A percentile compares a stretch with the other conserved stretches of the same genome.
Conservation (phyloP, 2,329 filamentous ascomycete genomes). For the Sordariomycetes sp. region DNA sequence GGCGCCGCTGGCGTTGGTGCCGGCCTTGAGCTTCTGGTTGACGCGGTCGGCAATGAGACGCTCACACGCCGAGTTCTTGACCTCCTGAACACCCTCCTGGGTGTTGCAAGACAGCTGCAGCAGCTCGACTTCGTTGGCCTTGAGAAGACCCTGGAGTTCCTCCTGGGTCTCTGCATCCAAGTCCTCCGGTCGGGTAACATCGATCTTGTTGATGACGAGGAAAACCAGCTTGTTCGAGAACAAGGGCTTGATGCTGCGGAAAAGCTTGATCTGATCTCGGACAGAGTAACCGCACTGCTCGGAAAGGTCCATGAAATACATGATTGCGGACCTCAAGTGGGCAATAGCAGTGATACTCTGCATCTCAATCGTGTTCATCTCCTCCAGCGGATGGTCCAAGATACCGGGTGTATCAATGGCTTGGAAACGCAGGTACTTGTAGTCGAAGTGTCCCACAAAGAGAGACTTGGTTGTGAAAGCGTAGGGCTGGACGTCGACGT, state of each 20-base stretch:
- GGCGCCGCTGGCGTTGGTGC: slow-evolving; percentile 65
- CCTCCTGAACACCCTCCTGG: slow-evolving; percentile 83
- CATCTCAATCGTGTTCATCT: slow-evolving; percentile 99
- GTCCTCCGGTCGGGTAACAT: slow-evolving; percentile 80
- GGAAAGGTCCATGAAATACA: slow-evolving; percentile 97
- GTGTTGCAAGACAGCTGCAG: slow-evolving; percentile 93
- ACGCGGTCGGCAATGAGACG: slow-evolving; percentile 87
- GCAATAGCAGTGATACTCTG: slow-evolving; percentile 95
- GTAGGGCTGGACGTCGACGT: slow-evolving; percentile 95
- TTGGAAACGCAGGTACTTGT: slow-evolving; percentile 57
- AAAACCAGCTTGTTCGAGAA: slow-evolving; percentile 98
- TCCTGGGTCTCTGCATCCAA: slow-evolving; percentile 70
- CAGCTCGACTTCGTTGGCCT: slow-evolving; percentile 83
- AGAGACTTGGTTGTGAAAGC: slow-evolving; percentile 97
- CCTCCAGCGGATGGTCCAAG: slow-evolving; percentile 90
- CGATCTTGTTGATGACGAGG: slow-evolving; percentile 97
- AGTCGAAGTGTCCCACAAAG: slow-evolving; percentile 96
- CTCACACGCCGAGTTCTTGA: slow-evolving; percentile 93
- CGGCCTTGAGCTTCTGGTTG: slow-evolving; percentile 91
- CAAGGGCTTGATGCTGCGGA: slow-evolving; percentile 91
- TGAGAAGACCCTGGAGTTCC: slow-evolving; percentile 70
- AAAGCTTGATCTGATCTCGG: slow-evolving; percentile 84
- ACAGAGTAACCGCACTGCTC: slow-evolving; percentile 97
- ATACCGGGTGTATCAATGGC: slow-evolving; percentile 99
- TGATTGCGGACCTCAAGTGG: slow-evolving; percentile 85